Conservation (phyloP, 202 grass and related monocot genomes). For the Panicum hallii region DNA sequence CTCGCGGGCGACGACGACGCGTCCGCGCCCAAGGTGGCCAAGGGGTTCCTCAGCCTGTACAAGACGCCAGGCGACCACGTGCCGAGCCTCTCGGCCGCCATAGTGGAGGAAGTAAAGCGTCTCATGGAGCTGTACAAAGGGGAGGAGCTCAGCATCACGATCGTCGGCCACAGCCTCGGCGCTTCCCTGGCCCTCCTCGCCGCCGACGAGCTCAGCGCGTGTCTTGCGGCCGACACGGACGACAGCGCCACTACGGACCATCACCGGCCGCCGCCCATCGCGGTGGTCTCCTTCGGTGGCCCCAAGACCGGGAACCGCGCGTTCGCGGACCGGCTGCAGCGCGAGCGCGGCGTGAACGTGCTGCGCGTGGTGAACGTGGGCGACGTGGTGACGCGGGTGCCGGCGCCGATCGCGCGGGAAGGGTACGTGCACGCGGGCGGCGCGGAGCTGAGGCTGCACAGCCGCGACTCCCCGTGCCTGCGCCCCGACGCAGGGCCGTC, state of each 20-base stretch:
- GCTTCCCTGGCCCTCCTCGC: constrained; percentile 53
- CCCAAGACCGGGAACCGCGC: constrained; percentile 49
- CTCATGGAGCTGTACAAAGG: constrained; percentile 47
- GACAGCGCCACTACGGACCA: neutral
- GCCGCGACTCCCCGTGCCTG: constrained; percentile 53
- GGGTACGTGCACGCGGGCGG: constrained; percentile 51
- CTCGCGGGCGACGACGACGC: neutral
- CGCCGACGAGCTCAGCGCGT: constrained; percentile 47
- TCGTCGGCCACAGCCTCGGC: constrained; percentile 62
- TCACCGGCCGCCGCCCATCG: constrained; percentile 32
- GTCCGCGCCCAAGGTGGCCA: constrained; percentile 46
- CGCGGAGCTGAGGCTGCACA: constrained; percentile 53
- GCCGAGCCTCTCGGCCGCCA: constrained; percentile 45
- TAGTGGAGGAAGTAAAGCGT: constrained; percentile 52
- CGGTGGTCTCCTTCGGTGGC: constrained; percentile 59
- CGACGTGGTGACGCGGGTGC: constrained; percentile 59
- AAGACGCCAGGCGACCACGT: constrained; percentile 50
- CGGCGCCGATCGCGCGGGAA: constrained; percentile 23
- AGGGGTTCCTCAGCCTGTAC: constrained; percentile 58
- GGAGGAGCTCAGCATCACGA: constrained; percentile 61
- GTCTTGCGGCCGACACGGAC: neutral
- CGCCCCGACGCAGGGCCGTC: constrained; percentile 38
- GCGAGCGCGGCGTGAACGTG: constrained; percentile 34
- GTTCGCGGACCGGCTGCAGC: constrained; percentile 50
- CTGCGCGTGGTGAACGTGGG: constrained; percentile 53